These are phyloP conservation scores for Pascua sp. DNA, from an alignment of 1,284 basidiomycete species.

Conservation along the genomic window DNA sequence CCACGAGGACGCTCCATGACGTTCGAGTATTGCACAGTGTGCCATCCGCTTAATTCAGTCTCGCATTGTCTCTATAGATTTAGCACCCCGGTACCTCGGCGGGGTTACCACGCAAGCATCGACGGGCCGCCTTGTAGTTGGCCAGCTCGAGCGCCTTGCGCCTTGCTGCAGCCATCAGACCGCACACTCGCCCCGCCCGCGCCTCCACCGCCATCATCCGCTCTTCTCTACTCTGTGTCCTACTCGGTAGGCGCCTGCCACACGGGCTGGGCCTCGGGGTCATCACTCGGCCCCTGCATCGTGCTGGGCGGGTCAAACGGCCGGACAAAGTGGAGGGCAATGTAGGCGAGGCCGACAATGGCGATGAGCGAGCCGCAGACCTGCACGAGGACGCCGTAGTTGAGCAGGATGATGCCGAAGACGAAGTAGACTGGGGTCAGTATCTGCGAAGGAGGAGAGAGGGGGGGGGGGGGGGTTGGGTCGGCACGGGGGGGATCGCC, in stretches of 20 bases:
- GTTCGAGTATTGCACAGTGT: too few species aligned
- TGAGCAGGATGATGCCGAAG: constrained; percentile 48
- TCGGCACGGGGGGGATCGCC: background rate
- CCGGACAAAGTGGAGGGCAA: constrained; percentile 44
- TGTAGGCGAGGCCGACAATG: constrained; percentile 40
- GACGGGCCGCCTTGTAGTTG: too few species aligned
- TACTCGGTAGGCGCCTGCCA: constrained; percentile 40
- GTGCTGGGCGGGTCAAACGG: constrained; percentile 41
- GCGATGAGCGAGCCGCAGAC: constrained; percentile 45
- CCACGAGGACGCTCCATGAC: too few species aligned
- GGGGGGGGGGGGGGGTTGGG: background rate
- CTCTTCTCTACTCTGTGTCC: too few species aligned
- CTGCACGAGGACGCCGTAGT: constrained; percentile 48
- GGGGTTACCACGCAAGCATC: too few species aligned
- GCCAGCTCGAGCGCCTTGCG: too few species aligned
- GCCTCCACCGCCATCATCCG: too few species aligned
- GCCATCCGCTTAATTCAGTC: too few species aligned
- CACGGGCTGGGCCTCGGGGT: constrained; percentile 37
- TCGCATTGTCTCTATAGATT: too few species aligned
- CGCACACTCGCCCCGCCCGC: too few species aligned
- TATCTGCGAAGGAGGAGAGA: background rate
- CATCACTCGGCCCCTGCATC: constrained; percentile 32
- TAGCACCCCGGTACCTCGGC: too few species aligned
- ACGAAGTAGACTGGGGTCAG: constrained; percentile 45
- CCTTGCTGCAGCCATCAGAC: too few species aligned